Evolutionary conservation across 371 early-diverging fungal species (phyloP).

Genomic region (Massospora cicadina): DNA sequence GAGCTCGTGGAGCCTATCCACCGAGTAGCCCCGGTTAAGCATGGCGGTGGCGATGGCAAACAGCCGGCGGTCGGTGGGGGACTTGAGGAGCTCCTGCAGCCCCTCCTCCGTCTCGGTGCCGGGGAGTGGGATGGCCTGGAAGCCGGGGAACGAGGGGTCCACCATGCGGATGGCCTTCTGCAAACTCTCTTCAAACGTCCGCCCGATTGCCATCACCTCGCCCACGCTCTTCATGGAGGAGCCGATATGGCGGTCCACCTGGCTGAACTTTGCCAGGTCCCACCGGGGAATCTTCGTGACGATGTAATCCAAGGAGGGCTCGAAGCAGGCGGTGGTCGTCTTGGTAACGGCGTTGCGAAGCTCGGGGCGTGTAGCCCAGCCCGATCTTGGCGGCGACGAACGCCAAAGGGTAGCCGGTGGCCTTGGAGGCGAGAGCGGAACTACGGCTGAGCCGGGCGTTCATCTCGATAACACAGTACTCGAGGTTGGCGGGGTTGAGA

Average conservation of each 20-base stretch:
- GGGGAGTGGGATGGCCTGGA: conserved; percentile 38
- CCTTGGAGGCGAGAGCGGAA: conserved; percentile 85
- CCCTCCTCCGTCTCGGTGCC: conserved; percentile 52
- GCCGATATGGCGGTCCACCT: conserved; percentile 69
- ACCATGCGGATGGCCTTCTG: conserved; percentile 90
- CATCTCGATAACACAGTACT: conserved; percentile 92
- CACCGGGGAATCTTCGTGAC: conserved; percentile 93
- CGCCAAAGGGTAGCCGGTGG: conserved; percentile 93
- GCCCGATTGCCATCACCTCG: conserved; percentile 91
- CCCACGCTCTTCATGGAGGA: conserved; percentile 91
- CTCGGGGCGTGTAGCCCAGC: conserved; percentile 70
- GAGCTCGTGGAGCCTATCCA: conserved; percentile 68
- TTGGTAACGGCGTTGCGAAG: conserved; percentile 82
- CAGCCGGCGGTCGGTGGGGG: conserved; percentile 77
- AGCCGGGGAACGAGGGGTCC: conserved; percentile 71
- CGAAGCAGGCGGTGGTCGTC: conserved; percentile 88
- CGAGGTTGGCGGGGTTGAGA: conserved; percentile 76
- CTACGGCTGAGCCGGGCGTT: conserved; percentile 84
- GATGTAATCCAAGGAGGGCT: conserved; percentile 82
- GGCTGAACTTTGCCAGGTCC: conserved; percentile 88
- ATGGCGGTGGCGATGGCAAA: conserved; percentile 86
- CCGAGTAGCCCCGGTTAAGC: conserved; percentile 53
- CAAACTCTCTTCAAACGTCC: conserved; percentile 88
- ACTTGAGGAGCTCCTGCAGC: conserved; percentile 21
- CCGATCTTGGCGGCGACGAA: conserved; percentile 95